A percentile compares a stretch with the other conserved stretches of the same genome.
These are phyloP conservation scores for Blastocystis sp. DNA, from an alignment of 352 stramenopile species.

Conservation along the genomic window DNA sequence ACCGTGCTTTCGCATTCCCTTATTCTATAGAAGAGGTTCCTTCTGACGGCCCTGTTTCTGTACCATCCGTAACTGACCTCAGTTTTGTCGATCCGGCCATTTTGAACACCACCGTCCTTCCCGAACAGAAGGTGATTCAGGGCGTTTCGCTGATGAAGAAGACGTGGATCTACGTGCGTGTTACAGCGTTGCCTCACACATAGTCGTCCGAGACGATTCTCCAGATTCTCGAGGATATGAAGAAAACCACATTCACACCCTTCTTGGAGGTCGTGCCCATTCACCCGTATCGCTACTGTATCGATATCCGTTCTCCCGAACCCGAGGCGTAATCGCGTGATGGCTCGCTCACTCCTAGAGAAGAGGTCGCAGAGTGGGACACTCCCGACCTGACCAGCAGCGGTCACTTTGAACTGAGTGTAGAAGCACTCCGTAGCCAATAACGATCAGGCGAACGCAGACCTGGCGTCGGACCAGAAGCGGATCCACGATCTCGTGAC, in stretches of 20 bases:
- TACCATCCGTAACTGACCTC: neutral
- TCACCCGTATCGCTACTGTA: conserved; percentile 15
- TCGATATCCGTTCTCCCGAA: neutral
- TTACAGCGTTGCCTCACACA: neutral
- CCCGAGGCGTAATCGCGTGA: neutral
- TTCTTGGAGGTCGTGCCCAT: conserved; percentile 28
- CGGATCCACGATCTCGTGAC: conserved; percentile 26
- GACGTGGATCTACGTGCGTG: conserved; percentile 5
- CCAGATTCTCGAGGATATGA: conserved; percentile 29
- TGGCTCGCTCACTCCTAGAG: neutral
- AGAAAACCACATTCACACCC: conserved; percentile 6
- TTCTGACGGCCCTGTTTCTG: neutral
- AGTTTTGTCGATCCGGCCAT: conserved; percentile 36
- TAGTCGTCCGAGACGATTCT: conserved; percentile 14
- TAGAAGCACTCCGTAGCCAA: neutral
- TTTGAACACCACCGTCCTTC: conserved; percentile 15
- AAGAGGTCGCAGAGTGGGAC: conserved; percentile 49
- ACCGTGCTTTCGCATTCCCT: neutral
- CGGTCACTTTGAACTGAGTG: conserved; percentile 15
- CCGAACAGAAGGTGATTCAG: conserved; percentile 10
- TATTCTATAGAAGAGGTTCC: neutral
- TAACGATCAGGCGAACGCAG: neutral
- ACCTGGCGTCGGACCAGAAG: neutral
- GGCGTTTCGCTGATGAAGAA: conserved; percentile 8
- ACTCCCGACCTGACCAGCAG: conserved; percentile 3